A percentile compares a stretch with the other conserved stretches of the same genome.
phyloP scores from a whole-genome alignment of 345 rosid species.

The Ricinus communis region DNA sequence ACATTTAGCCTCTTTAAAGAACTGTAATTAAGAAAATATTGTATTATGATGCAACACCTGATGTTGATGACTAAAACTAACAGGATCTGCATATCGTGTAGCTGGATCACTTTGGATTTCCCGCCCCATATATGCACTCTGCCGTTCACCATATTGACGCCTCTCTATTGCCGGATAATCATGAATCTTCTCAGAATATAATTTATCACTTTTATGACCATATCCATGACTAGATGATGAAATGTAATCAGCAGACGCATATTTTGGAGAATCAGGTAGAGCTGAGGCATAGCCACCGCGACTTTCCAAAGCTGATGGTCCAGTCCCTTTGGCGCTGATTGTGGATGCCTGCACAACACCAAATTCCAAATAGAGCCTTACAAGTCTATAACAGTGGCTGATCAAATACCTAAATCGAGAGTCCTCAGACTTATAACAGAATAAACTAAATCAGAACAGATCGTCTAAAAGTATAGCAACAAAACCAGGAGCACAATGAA shows the following conservation, averaged over 20 bases:
- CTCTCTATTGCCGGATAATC: conserved; percentile 72
- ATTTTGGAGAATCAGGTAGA: conserved; percentile 74
- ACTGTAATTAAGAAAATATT: not conserved
- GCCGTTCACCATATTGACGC: conserved; percentile 72
- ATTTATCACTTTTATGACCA: conserved; percentile 70
- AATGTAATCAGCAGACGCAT: conserved; percentile 60
- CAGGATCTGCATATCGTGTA: conserved; percentile 65
- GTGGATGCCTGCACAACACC: conserved; percentile 41
- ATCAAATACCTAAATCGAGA: no score
- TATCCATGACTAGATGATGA: conserved; percentile 66
- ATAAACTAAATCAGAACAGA: no score
- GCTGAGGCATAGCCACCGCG: conserved; percentile 68
- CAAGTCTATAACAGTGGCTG: not conserved
- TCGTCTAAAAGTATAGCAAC: no score
- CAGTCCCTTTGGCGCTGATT: conserved; percentile 48
- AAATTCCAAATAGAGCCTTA: conserved; percentile 5
- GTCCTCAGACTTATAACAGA: no score
- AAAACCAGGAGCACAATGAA: no score
- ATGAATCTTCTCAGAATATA: conserved; percentile 67
- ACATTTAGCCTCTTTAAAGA: not conserved
- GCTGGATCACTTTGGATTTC: conserved; percentile 71
- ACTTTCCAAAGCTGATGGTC: conserved; percentile 58
- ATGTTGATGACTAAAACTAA: conserved; percentile 63
- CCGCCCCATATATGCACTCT: conserved; percentile 63
- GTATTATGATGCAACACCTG: conserved; percentile 49